Base-by-base conservation (phyloP, 441 rosid species). In the Theobroma grandiflorum region DNA sequence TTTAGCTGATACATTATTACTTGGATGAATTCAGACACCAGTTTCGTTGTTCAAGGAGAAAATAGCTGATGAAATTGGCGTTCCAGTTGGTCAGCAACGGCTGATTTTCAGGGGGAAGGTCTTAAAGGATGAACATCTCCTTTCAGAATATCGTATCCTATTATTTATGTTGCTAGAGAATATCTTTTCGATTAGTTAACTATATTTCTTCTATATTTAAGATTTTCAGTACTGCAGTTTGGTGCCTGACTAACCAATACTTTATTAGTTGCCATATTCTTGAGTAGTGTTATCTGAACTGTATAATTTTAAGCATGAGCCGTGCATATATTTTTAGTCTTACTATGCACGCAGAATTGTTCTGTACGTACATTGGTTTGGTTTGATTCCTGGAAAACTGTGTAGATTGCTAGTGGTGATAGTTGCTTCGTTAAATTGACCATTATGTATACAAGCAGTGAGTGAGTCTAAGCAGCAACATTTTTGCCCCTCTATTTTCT, bases 111-210 rank as follows among this genome's bases (percentile, higher is more conserved):
- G 98, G 59, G 99, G 99, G 84, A 90, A 90, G 85, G 99, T 97
- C 79, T 86, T 97, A 81, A 95, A 94, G 87, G 99, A 94, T 87
- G 96, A 95, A 62, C 96, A 92, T 75, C 91, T 82, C 76, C 99
- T 95, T 82, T 94, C 99, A 49, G 98, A 92, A 83, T 95, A 95
- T 82, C 97, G 98, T 97, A 97, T 95, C 99, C 96, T 81, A 33
- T 66, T 18, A 31, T 80, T 78, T 65, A 26, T 35, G 33, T 70
- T 26, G 49, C 31, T 62, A 47, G 67, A 70, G 6, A 50, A 77
- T 26, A 59, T 70, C 55, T 33, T 76, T 76, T 35, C 38, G 6
- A 14, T 14, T 42, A 58, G 10, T 59, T 7, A 73, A 59, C 22
- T 31, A 42, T 42, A 59, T 58, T 8, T 42, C 1, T 59, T 74